Conservation (phyloP, 2,329 filamentous ascomycete genomes). For the Pseudocercospora fijiensis region DNA sequence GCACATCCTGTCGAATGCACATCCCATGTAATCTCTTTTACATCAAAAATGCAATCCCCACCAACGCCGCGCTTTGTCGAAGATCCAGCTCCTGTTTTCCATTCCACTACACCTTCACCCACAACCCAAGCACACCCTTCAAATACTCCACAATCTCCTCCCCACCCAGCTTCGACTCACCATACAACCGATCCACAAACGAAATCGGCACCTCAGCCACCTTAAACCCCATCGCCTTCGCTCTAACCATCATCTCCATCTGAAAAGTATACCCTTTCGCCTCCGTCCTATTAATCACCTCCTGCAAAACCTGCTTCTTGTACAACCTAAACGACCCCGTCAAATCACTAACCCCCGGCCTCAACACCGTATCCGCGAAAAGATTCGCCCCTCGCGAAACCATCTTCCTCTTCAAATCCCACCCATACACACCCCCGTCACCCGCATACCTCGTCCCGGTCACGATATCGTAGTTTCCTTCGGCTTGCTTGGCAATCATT, state of each 20-base stretch:
- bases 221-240: constrained; percentile 91
- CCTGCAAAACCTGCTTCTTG: constrained; percentile 84
- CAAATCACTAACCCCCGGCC: constrained; percentile 90
- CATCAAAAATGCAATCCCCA: neutral
- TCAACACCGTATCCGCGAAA: constrained; percentile 89
- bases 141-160: constrained; percentile 97
- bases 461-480: constrained; percentile 87
- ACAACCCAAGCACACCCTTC: constrained; percentile 58
- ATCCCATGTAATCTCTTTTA: constrained; percentile 2
- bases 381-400: constrained; percentile 87
- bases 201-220: constrained; percentile 95
- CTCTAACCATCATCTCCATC: constrained; percentile 99
- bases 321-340: constrained; percentile 94
- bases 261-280: constrained; percentile 98
- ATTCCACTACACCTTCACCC: constrained; percentile 48
- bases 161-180: constrained; percentile 89
- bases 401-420: constrained; percentile 81
- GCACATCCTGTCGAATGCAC: constrained; percentile 9
- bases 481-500: constrained; percentile 82
- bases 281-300: constrained; percentile 85
- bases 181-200: constrained; percentile 93
- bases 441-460: constrained; percentile 87
- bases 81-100: neutral
- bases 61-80: constrained; percentile 25
- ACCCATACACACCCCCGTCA: constrained; percentile 82